phyloP scores from a whole-genome alignment of 2,329 filamentous ascomycete species.

The Rasamsonia emersonii region DNA sequence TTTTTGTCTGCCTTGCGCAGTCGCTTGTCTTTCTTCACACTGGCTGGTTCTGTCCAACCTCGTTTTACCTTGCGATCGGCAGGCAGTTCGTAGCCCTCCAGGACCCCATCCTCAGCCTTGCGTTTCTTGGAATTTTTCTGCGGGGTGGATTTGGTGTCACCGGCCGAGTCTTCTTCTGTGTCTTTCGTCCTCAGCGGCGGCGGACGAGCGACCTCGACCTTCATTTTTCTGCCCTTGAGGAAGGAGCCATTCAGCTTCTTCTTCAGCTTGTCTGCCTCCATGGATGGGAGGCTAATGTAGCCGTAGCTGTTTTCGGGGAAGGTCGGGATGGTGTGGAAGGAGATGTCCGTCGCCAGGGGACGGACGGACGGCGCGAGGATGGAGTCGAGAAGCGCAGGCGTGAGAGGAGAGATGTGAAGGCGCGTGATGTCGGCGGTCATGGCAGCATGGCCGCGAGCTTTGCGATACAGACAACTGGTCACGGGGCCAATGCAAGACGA shows the following conservation, averaged over 20 bases:
- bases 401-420: conserved; percentile 84
- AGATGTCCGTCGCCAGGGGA: conserved; percentile 65
- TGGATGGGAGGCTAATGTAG: conserved; percentile 70
- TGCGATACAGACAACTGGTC: no score
- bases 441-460: no score
- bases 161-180: conserved; percentile 25
- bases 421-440: conserved; percentile 39
- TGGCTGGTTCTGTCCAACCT: conserved; percentile 70
- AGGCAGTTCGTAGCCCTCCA: conserved; percentile 64
- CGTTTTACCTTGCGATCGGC: conserved; percentile 73
- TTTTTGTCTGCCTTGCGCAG: conserved; percentile 40
- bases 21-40: conserved; percentile 34
- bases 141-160: conserved; percentile 28
- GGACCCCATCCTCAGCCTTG: conserved; percentile 45
- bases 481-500: no score
- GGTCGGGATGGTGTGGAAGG: conserved; percentile 77
- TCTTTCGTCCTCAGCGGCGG: conserved; percentile 42
- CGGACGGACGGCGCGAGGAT: conserved; percentile 62
- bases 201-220: conserved; percentile 70
- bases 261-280: conserved; percentile 82
- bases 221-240: conserved; percentile 75
- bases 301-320: conserved; percentile 89
- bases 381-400: conserved; percentile 60
- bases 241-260: conserved; percentile 84
- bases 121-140: conserved; percentile 41